phyloP scores from a whole-genome alignment of 305 asterid genomes.

The Fraxinus albicans region DNA sequence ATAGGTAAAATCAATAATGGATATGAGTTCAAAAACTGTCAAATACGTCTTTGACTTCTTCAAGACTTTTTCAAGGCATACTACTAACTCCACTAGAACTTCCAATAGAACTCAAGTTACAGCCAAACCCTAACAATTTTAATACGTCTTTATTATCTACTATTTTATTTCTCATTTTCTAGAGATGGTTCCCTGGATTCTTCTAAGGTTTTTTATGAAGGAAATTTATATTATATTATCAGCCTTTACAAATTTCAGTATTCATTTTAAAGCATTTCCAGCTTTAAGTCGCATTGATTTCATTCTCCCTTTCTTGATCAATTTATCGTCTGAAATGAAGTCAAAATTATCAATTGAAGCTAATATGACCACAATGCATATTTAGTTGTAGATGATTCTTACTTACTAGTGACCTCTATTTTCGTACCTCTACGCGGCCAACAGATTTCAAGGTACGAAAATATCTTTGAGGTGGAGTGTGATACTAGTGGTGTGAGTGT shows the following conservation, averaged over 20 bases:
- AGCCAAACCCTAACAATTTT: neutral
- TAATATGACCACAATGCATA: neutral
- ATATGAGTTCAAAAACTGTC: neutral
- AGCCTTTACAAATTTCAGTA: neutral
- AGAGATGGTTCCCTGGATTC: neutral
- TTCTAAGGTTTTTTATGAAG: neutral
- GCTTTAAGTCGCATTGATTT: neutral
- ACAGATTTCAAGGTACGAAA: no score
- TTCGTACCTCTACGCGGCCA: no score
- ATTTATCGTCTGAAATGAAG: neutral
- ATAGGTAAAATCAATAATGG: neutral
- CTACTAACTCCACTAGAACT: neutral
- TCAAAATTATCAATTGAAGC: neutral
- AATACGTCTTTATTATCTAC: no score
- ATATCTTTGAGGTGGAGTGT: no score
- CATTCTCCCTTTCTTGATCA: neutral
- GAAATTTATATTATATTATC: neutral
- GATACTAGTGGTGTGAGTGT: no score
- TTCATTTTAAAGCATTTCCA: constrained; percentile 9
- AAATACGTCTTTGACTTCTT: neutral
- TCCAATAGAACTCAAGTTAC: no score
- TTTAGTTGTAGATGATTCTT: neutral
- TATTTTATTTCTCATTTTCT: constrained; percentile 3
- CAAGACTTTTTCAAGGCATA: neutral
- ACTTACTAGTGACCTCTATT: neutral